Percentiles rank a stretch among this genome's conserved stretches.
Evolutionary conservation across 805 yeast genomes (phyloP).

Genomic region (Cyberlindnera xishuangbannaensis): DNA sequence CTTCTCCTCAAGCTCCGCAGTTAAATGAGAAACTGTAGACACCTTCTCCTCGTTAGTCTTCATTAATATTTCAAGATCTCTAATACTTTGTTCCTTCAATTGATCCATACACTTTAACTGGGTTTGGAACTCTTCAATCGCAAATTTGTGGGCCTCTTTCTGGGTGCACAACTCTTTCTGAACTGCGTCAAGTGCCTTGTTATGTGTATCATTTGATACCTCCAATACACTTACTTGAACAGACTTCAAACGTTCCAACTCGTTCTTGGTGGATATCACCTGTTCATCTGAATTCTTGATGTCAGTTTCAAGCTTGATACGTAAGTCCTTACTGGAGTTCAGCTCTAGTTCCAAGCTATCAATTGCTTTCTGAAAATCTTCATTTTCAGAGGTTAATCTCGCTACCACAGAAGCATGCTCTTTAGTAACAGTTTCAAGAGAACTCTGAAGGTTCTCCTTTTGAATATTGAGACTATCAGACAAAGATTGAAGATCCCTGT

Average conservation of each 20-base stretch:
- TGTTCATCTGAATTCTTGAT: conserved; percentile 10
- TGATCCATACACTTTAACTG: conserved; percentile 2
- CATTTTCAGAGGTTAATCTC: conserved; percentile 5
- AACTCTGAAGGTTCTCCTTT: conserved; percentile 2
- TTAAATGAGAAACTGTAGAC: too few relatives aligned
- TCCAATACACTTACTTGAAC: conserved; percentile 2
- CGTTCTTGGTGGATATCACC: conserved; percentile 5
- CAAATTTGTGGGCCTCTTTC: conserved; percentile 4
- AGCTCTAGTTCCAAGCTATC: conserved; percentile 12
- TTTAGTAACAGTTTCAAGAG: conserved; percentile 1
- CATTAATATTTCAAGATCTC: conserved; percentile 7
- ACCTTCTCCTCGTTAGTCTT: conserved; percentile 1
- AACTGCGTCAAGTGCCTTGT: conserved; percentile 2
- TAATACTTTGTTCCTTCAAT: not conserved
- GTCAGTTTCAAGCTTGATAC: conserved; percentile 8
- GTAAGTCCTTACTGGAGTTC: conserved; percentile 4
- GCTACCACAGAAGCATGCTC: conserved; percentile 1
- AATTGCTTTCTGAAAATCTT: conserved; percentile 4
- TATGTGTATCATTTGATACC: conserved; percentile 3
- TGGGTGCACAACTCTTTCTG: conserved; percentile 7
- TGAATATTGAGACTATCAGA: conserved; percentile 10
- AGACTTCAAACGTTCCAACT: conserved; percentile 3
- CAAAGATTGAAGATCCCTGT: conserved; percentile 6
- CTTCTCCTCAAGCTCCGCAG: conserved; percentile 3
- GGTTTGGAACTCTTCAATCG: not conserved